These are phyloP conservation scores for Closterium sp. DNA, from an alignment of 139 green algal species.

Conservation along the genomic window DNA sequence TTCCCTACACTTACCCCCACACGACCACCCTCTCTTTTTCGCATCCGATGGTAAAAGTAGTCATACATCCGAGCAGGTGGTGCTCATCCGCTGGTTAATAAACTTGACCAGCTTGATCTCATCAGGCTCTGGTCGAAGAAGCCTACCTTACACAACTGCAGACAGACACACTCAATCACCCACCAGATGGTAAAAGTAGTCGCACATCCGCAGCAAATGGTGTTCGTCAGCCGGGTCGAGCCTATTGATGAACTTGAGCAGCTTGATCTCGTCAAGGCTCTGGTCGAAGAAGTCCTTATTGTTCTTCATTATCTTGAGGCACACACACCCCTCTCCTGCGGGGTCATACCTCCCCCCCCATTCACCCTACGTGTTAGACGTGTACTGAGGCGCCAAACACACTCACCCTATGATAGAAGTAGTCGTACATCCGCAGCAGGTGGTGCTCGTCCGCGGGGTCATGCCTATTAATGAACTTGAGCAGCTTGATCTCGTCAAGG, in stretches of 20 bases:
- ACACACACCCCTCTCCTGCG: slow-evolving; percentile 51
- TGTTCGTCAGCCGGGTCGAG: slow-evolving; percentile 83
- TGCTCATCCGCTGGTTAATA: slow-evolving; percentile 81
- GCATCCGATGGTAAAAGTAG: slow-evolving; percentile 89
- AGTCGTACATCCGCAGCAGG: no score
- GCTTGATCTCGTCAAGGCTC: slow-evolving; percentile 91
- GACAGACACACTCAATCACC: background rate
- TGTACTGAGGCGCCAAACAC: background rate
- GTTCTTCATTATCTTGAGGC: slow-evolving; percentile 78
- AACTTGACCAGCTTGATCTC: slow-evolving; percentile 93
- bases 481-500: slow-evolving; percentile 96
- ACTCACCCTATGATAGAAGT: slow-evolving; percentile 85
- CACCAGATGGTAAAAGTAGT: background rate
- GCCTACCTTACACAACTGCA: slow-evolving; percentile 49
- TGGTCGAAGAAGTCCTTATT: slow-evolving; percentile 85
- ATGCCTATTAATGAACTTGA: slow-evolving; percentile 78
- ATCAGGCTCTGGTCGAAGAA: slow-evolving; percentile 95
- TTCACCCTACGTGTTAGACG: slow-evolving; percentile 83
- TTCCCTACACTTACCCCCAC: background rate
- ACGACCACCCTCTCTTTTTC: background rate
- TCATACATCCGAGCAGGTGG: slow-evolving; percentile 88
- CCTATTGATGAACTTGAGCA: slow-evolving; percentile 83
- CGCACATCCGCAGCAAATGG: slow-evolving; percentile 58
- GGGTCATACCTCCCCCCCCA: slow-evolving; percentile 83
- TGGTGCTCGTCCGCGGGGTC: slow-evolving; percentile 83